Percentiles rank a stretch among this genome's conserved stretches.
These are phyloP conservation scores for Fusarium graminum DNA, from an alignment of 2,329 filamentous ascomycete species.

Conservation along the genomic window DNA sequence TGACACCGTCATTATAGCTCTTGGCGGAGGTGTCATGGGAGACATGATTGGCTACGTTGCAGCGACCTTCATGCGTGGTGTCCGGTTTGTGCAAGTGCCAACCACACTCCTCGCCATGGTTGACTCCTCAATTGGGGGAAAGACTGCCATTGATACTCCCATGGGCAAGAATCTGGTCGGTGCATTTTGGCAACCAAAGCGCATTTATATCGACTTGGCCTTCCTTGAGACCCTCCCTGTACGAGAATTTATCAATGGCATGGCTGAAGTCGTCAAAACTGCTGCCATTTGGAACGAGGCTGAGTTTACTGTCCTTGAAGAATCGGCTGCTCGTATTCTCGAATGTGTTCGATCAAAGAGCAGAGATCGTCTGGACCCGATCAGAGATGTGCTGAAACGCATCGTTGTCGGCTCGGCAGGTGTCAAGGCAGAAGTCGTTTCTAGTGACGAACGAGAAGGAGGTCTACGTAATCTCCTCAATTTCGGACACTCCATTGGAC, in stretches of 20 bases:
- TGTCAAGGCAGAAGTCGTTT: slow-evolving; percentile 95
- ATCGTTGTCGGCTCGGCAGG: slow-evolving; percentile 91
- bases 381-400: slow-evolving; percentile 77
- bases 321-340: slow-evolving; percentile 82
- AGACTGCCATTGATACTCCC: slow-evolving; percentile 97
- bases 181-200: slow-evolving; percentile 94
- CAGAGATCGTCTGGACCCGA: slow-evolving; percentile 74
- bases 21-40: slow-evolving; percentile 96
- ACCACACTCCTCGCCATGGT: slow-evolving; percentile 97
- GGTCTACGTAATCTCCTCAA: slow-evolving; percentile 95
- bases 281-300: slow-evolving; percentile 94
- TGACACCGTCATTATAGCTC: slow-evolving; percentile 93
- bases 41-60: slow-evolving; percentile 98
- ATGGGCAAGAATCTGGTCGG: slow-evolving; percentile 96
- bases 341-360: slow-evolving; percentile 51
- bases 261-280: slow-evolving; percentile 98
- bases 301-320: slow-evolving; percentile 87
- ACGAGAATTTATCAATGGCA: slow-evolving; percentile 96
- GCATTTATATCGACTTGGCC: slow-evolving; percentile 92
- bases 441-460: slow-evolving; percentile 92
- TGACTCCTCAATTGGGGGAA: slow-evolving; percentile 97
- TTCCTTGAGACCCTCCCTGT: slow-evolving; percentile 92
- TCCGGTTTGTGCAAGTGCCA: slow-evolving; percentile 95
- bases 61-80: slow-evolving; percentile 97
- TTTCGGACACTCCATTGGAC: slow-evolving; percentile 97